Evolutionary conservation across 169 alveolate species (phyloP).

Genomic region (Pseudocohnilembus persalinus): DNA sequence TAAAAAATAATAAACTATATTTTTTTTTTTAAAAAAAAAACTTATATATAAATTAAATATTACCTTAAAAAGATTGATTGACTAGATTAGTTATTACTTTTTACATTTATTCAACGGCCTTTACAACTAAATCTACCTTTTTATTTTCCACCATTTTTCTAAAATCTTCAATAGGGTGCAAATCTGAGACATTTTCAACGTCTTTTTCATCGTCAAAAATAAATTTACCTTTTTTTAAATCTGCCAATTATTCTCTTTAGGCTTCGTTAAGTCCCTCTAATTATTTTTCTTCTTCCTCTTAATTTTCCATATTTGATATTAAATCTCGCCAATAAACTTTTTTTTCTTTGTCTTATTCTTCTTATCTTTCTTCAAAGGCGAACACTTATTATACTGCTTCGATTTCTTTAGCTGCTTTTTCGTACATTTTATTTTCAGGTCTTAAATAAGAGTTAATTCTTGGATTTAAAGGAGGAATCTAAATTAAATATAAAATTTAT

Average conservation of each 20-base stretch:
- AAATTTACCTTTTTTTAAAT: conserved; percentile 19
- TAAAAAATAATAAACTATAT: no score
- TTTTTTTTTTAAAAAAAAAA: no score
- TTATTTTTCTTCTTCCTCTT: conserved; percentile 50
- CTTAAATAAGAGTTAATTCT: conserved; percentile 64
- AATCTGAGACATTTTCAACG: conserved; percentile 47
- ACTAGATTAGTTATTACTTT: conserved; percentile 60
- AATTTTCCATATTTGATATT: conserved; percentile 5
- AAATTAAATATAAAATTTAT: no score
- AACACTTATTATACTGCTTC: conserved; percentile 63
- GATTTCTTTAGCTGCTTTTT: conserved; percentile 60
- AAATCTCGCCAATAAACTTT: conserved; percentile 77
- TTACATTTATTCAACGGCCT: conserved; percentile 73
- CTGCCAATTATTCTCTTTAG: conserved; percentile 46
- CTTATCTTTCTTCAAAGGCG: conserved; percentile 65
- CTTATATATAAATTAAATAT: no score
- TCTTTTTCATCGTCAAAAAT: conserved; percentile 47
- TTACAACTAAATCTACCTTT: conserved; percentile 71
- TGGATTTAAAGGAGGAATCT: conserved; percentile 73
- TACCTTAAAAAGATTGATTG: conserved; percentile 44
- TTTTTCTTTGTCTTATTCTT: conserved; percentile 56
- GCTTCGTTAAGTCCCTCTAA: conserved; percentile 53
- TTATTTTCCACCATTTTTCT: conserved; percentile 79
- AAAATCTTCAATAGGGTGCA: conserved; percentile 82
- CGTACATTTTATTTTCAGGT: conserved; percentile 74